Percentiles rank a stretch among this genome's conserved stretches.
These are phyloP conservation scores for Cyberlindnera japonica DNA, from an alignment of 805 yeast genomes.

Conservation along the genomic window DNA sequence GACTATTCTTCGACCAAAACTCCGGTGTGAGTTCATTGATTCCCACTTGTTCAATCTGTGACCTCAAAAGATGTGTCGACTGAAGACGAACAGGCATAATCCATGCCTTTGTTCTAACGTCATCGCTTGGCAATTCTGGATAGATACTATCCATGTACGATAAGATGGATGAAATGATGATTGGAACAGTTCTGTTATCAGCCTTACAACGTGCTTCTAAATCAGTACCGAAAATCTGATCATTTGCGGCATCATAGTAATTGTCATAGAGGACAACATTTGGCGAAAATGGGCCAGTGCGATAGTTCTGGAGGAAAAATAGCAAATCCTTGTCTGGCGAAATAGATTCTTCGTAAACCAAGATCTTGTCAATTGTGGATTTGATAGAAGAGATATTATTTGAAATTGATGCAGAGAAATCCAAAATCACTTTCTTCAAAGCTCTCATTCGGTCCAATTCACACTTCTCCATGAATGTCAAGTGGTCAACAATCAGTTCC, in stretches of 20 bases:
- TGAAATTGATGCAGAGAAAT: constrained; percentile 64
- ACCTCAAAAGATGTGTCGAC: constrained; percentile 58
- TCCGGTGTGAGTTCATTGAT: constrained; percentile 34
- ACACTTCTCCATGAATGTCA: constrained; percentile 75
- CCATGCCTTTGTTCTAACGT: constrained; percentile 67
- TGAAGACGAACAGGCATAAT: constrained; percentile 57
- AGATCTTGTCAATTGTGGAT: constrained; percentile 54
- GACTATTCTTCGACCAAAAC: constrained; percentile 36
- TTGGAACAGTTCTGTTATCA: constrained; percentile 71
- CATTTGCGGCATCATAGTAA: constrained; percentile 63
- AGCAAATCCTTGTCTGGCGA: constrained; percentile 67
- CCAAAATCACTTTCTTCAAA: constrained; percentile 68
- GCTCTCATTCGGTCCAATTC: constrained; percentile 76
- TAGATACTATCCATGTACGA: constrained; percentile 65
- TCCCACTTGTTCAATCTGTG: constrained; percentile 50
- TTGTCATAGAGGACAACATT: constrained; percentile 71
- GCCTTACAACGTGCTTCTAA: constrained; percentile 65
- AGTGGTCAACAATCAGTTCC: constrained; percentile 66
- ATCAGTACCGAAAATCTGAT: constrained; percentile 80
- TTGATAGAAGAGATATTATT: constrained; percentile 57
- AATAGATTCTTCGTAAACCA: constrained; percentile 65
- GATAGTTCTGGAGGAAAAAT: constrained; percentile 60
- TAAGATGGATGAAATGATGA: constrained; percentile 57
- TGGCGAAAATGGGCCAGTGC: constrained; percentile 75
- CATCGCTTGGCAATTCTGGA: constrained; percentile 67